phyloP scores from a whole-genome alignment of 768 basidiomycete genomes.

The Lactifluus volemus region DNA sequence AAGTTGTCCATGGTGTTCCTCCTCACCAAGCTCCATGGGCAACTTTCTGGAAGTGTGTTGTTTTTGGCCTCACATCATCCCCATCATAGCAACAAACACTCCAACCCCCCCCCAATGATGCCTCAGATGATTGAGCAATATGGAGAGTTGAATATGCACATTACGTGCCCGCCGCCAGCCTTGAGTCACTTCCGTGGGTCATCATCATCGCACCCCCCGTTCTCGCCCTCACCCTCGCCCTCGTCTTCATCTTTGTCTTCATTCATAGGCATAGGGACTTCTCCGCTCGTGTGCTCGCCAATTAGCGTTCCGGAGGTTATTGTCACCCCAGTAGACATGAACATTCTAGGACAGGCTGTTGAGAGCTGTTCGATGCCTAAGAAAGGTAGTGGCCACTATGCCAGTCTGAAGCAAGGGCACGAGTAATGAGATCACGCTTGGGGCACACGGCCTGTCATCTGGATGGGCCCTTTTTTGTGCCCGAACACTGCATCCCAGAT shows the following conservation, averaged over 20 bases:
- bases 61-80: too few species aligned
- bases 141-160: slow-evolving; percentile 4
- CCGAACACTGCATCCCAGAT: not conserved
- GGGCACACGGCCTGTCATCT: not conserved
- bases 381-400: not conserved
- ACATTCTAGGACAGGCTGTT: not conserved
- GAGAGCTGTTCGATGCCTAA: slow-evolving; percentile 9
- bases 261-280: not conserved
- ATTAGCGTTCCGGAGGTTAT: not conserved
- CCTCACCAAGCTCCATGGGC: too few species aligned
- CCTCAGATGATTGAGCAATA: slow-evolving; percentile 8
- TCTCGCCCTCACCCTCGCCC: not conserved
- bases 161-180: slow-evolving; percentile 8
- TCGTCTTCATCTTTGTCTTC: not conserved
- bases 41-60: too few species aligned
- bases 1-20: too few species aligned
- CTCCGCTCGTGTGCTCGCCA: not conserved
- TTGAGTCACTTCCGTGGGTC: slow-evolving; percentile 1
- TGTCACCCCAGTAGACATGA: slow-evolving; percentile 1
- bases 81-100: too few species aligned
- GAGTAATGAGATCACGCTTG: not conserved
- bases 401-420: not conserved
- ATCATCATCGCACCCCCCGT: not conserved
- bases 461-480: not conserved
- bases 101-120: not conserved